Evolutionary conservation across 2,329 filamentous ascomycete species (phyloP).

Genomic region (Verticillium nubilum): DNA sequence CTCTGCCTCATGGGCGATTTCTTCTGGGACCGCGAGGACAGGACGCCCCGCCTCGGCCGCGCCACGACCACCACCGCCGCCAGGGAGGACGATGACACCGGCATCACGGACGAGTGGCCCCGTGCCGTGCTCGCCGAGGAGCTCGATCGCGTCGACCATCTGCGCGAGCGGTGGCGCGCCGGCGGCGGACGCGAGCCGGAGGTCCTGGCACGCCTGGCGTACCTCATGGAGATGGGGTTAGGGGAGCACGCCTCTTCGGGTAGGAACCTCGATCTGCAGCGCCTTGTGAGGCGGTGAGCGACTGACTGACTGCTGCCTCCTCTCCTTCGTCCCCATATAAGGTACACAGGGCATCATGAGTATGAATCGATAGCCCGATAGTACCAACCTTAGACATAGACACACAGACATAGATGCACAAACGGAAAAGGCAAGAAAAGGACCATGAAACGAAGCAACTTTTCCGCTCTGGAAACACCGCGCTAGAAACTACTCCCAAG

Average conservation of each 20-base stretch:
- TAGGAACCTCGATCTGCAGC: neutral
- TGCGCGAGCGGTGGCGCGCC: neutral
- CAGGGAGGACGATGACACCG: neutral
- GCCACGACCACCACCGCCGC: too few relatives aligned
- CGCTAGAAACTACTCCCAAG: neutral
- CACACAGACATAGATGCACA: neutral
- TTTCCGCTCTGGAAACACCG: neutral
- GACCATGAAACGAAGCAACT: neutral
- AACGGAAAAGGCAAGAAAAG: neutral
- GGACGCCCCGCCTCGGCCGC: neutral
- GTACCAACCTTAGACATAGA: neutral
- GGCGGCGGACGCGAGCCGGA: neutral
- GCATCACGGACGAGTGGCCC: neutral
- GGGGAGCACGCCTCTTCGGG: neutral
- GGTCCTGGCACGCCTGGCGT: neutral
- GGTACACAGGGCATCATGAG: too few relatives aligned
- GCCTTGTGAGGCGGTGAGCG: neutral
- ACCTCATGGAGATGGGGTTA: neutral
- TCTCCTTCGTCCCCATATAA: too few relatives aligned
- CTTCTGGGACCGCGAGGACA: neutral
- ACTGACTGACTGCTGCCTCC: too few relatives aligned
- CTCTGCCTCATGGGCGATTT: conserved; percentile 23
- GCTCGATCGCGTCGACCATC: neutral
- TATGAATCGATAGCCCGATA: too few relatives aligned
- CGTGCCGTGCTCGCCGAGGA: neutral